A percentile compares a stretch with the other conserved stretches of the same genome.
Conservation (phyloP, 2,329 filamentous ascomycete genomes). For the Xylaria sp. region DNA sequence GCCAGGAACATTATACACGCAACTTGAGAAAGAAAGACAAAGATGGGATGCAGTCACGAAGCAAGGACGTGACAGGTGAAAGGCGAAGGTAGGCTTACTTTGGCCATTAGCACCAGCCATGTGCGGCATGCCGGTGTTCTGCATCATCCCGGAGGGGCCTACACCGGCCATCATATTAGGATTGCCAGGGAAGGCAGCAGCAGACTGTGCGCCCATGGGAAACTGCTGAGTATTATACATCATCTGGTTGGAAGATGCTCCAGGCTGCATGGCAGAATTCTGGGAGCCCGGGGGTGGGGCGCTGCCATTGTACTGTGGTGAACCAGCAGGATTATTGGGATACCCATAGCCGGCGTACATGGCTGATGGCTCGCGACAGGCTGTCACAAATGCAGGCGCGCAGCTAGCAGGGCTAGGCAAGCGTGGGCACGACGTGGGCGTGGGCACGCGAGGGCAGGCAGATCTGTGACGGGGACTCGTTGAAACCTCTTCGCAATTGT, state of each 20-base stretch:
- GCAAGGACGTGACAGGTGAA: slow-evolving; percentile 35
- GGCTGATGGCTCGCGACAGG: slow-evolving; percentile 52
- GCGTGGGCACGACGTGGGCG: slow-evolving; percentile 22
- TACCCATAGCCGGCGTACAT: slow-evolving; percentile 65
- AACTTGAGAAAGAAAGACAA: slow-evolving; percentile 9
- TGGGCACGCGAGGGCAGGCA: slow-evolving; percentile 26
- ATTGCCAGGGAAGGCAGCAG: slow-evolving; percentile 53
- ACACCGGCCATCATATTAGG: slow-evolving; percentile 61
- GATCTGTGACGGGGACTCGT: slow-evolving; percentile 40
- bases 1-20: slow-evolving; percentile 24
- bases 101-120: slow-evolving; percentile 63
- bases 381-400: slow-evolving; percentile 36
- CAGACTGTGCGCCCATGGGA: slow-evolving; percentile 56
- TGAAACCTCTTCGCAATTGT: slow-evolving; percentile 33
- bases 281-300: slow-evolving; percentile 51
- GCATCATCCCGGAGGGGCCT: slow-evolving; percentile 67
- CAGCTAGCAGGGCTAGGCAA: slow-evolving; percentile 41
- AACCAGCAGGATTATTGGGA: slow-evolving; percentile 55
- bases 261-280: slow-evolving; percentile 54
- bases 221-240: slow-evolving; percentile 67
- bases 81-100: slow-evolving; percentile 52
- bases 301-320: slow-evolving; percentile 53
- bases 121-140: slow-evolving; percentile 63
- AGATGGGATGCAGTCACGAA: slow-evolving; percentile 24
- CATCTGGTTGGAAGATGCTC: slow-evolving; percentile 49